Base-by-base conservation (phyloP, 441 rosid genomes). In the Gossypium trilobum region DNA sequence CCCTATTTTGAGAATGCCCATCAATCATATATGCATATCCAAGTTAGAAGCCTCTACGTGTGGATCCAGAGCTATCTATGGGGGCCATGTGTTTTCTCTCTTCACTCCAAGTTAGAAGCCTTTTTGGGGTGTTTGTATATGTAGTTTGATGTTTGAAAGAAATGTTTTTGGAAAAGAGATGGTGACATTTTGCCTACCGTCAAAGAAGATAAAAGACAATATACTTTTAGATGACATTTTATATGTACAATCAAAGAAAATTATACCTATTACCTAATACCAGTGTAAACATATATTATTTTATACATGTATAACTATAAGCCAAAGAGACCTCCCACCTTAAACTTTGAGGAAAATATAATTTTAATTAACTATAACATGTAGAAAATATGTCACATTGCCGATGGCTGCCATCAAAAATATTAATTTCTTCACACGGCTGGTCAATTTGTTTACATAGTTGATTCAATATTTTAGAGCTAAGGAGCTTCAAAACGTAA, bases 311-410 rank as follows among this genome's bases (percentile, higher is more conserved):
- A 20, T 13, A 11, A 2, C 0, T n/a, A n/a, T 8, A 7, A 67
- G 58, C 44, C 58, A 14, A 67, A 48, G 42, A 67, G 58, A 66
- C 42, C 22, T n/a, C 57, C 17, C 42, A 66, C 36, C 71, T 66
- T 66, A 46, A 66, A 23, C 22, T 46, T 66, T 23, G 70, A 23
- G 70, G 48, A 46, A 46, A 66, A 46, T 46, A 11, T 46, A 46
- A 46, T 22, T 46, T 33, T 64, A 25, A 64, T 42, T 20, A 64
- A 64, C 31, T 1, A 44, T 23, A 6, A 3, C n/a, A 66, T 44
- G 3, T n/a, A 59, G 19, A 59, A 59, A 59, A 54, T 19, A 54
- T 19, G 13, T 54, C 27, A 54, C 10, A 19, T 54, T 54, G 13
- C 6, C 27, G 27, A 54, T 54, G 59, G 25, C 25, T 54, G 1